Conservation (phyloP, 345 rosid species). For the Noccaea caerulescens region DNA sequence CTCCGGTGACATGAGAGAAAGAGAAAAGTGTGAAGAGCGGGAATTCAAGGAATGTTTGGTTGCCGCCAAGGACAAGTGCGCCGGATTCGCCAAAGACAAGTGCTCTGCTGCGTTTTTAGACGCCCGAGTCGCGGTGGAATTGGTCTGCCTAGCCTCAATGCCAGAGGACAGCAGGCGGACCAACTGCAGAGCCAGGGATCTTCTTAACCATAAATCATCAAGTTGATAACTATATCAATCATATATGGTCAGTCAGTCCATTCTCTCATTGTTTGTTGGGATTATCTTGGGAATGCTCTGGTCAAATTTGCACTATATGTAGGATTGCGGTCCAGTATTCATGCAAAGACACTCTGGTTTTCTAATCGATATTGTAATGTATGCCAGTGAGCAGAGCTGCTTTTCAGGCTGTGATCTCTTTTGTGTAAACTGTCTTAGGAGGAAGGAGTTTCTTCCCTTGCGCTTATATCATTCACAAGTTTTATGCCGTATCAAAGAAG, state of each 20-base stretch:
- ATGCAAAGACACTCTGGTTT: too few relatives aligned
- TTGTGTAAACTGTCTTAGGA: too few relatives aligned
- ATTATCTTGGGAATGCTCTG: not conserved
- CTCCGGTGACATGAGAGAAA: constrained; percentile 53
- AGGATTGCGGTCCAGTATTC: too few relatives aligned
- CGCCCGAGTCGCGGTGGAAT: constrained; percentile 60
- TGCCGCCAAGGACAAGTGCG: constrained; percentile 69
- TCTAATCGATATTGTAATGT: too few relatives aligned
- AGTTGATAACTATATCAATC: not conserved
- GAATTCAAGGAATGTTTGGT: constrained; percentile 70
- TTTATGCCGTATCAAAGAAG: too few relatives aligned
- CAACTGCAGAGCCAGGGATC: constrained; percentile 54
- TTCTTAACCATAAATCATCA: constrained; percentile 13
- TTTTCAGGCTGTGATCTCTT: too few relatives aligned
- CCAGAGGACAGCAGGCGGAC: constrained; percentile 44
- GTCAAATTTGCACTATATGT: not conserved
- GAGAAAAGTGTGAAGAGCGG: constrained; percentile 77
- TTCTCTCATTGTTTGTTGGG: not conserved
- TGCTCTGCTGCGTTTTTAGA: constrained; percentile 60
- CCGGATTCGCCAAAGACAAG: constrained; percentile 61
- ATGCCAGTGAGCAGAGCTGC: too few relatives aligned
- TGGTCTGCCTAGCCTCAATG: constrained; percentile 53
- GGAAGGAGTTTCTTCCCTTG: too few relatives aligned
- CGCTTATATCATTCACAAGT: too few relatives aligned
- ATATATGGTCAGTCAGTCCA: too few relatives aligned